Evolutionary conservation across 2,329 filamentous ascomycete species (phyloP), one percentile per base, ranked within the genome.

Genomic region (Ceratocystis ficicola): DNA sequence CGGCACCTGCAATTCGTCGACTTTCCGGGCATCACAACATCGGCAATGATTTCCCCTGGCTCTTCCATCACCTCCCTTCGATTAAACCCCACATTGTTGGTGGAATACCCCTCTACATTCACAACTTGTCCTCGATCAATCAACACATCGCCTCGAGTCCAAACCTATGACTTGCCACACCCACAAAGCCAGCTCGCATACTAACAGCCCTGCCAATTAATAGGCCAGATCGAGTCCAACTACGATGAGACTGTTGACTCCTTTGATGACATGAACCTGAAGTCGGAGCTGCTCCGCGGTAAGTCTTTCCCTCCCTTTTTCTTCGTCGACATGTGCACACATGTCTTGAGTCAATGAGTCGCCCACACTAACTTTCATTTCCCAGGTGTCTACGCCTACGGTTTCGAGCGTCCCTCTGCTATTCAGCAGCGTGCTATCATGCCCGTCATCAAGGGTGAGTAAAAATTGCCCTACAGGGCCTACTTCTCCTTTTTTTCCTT

Each of bases 391-490:
- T 99, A 97, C 80, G 94, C 94, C 77, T 99, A 99, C 79, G 94
- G 94, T 89, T 99, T 99, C 83, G 94, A 99, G 86, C 92, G 94
- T 73, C 94, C 94, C 70, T 99, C 94, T 81, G 93, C 94, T 78
- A 99, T 99, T 74, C 94, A 99, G 88, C 91, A 96, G 88, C 93
- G 95, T 77, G 94, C 94, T 74, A 99, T 99, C 80, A 95, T 97
- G 89, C 95, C 94, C 76, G 94, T 99, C 77, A 97, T 99, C 84
- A 96, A 97, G 86, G 92, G 90, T 94, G 81, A 77, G 87, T 66
- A 78, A 65, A 36, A 15, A 10, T 12, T 41, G 36, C 12, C 36
- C 12, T 12, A 41, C 12, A 52, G 10, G 17, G 20, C 4, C 3
- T n/a, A 28, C 10, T 28, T 10, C 4, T 10, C 25, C 46, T 25